A percentile compares a stretch with the other conserved stretches of the same genome.
Evolutionary conservation across 148 eudicot species (phyloP).

Genomic region (Vaccinium macrocarpon): DNA sequence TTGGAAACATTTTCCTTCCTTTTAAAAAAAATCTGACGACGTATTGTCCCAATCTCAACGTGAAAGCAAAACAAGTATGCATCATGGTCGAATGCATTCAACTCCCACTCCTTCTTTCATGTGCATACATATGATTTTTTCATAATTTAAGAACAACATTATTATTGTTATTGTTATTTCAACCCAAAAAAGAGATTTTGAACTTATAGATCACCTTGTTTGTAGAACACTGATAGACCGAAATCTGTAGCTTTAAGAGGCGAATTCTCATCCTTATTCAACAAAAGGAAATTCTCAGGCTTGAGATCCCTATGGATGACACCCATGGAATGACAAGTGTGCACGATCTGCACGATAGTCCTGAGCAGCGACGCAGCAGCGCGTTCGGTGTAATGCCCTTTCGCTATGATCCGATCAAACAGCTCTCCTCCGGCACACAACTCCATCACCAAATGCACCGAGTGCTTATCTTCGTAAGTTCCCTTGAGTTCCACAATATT

Average conservation of each 20-base stretch:
- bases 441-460: slow-evolving; percentile 91
- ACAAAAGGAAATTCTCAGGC: slow-evolving; percentile 84
- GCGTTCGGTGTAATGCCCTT: slow-evolving; percentile 82
- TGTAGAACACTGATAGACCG: slow-evolving; percentile 85
- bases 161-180: too few relatives aligned
- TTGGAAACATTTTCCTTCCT: too few relatives aligned
- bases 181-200: too few relatives aligned
- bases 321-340: slow-evolving; percentile 89
- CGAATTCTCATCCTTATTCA: slow-evolving; percentile 70
- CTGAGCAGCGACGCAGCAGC: slow-evolving; percentile 87
- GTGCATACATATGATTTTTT: not conserved
- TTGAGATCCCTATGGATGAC: slow-evolving; percentile 94
- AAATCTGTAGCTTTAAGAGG: slow-evolving; percentile 93
- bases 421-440: slow-evolving; percentile 95
- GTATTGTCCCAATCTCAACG: too few relatives aligned
- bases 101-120: not conserved
- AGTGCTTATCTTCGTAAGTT: slow-evolving; percentile 79
- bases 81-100: too few relatives aligned
- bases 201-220: slow-evolving; percentile 44
- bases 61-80: too few relatives aligned
- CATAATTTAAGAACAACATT: not conserved
- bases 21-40: too few relatives aligned
- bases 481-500: slow-evolving; percentile 88
- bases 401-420: slow-evolving; percentile 83
- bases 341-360: slow-evolving; percentile 87